Base-by-base conservation (phyloP, 2,329 filamentous ascomycete genomes). In the Dactylellina parvicollis region DNA sequence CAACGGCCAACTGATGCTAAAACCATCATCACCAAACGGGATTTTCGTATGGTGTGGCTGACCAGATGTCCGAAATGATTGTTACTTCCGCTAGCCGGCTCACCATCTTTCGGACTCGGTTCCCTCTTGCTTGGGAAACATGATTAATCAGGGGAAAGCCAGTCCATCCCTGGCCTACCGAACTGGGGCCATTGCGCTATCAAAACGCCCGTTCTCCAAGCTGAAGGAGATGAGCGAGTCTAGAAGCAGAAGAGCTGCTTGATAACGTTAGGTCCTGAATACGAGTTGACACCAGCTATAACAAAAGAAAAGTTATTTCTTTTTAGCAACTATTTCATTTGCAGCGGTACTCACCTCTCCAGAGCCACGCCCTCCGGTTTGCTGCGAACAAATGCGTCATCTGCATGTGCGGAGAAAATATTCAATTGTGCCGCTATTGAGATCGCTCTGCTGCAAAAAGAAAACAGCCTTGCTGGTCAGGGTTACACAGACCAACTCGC, bases 401-500 rank as follows among this genome's bases (percentile, higher is more conserved):
- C 50, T 61, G 38, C 40, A 42, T 52, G 54, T 50, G 34, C 52
- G 62, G 42, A 57, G 52, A 49, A 52, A 54, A 40, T 9, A 7
- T 59, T 28, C 22, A 67, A 50, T 52, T 72, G 44, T 60, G 52
- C 59, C 52, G 59, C 55, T 50, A 54, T 46, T 49, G 24, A 42
- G 44, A 32, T n/a, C 20, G 20, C 18, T 46, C n/a, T 24, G 42
- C 42, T 46, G 26, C 47, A 52, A 52, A 36, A 32, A 46, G 18
- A 40, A 36, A 22, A 24, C 46, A 60, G 38, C 47, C 46, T 59
- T 52, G 14, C 16, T 44, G 16, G 28, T 36, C 46, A 18, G 49
- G 20, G 69, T 73, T 66, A 73, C 69, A 73, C 69, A 66, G 38
- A 55, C 24, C 44, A 59, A 34, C 44, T 73, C 69, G 69, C 60